phyloP scores from a whole-genome alignment of 2,329 filamentous ascomycete species.

The Fonsecaea pugnacius region DNA sequence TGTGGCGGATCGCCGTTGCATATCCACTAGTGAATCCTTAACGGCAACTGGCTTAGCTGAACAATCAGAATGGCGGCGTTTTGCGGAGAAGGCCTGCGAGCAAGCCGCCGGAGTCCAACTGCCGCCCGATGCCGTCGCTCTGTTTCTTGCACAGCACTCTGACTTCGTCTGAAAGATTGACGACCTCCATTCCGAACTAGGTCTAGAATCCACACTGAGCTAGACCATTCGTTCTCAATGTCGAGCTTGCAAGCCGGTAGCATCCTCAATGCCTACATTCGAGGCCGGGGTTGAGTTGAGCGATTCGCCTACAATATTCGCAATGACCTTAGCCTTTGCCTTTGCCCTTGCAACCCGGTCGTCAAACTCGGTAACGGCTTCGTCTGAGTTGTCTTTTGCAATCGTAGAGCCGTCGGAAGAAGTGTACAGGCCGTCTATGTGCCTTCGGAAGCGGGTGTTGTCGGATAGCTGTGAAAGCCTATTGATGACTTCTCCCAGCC shows the following conservation, averaged over 20 bases:
- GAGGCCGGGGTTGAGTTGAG: constrained; percentile 37
- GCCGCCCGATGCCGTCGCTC: constrained; percentile 8
- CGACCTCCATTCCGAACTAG: constrained; percentile 1
- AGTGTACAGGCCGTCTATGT: constrained; percentile 74
- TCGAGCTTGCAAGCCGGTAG: constrained; percentile 41
- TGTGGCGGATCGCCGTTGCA: constrained; percentile 20
- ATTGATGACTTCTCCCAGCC: constrained; percentile 17
- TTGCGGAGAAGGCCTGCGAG: constrained; percentile 27
- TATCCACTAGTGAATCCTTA: not conserved
- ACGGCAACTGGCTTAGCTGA: constrained; percentile 17
- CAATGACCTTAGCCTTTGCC: constrained; percentile 83
- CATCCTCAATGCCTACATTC: constrained; percentile 38
- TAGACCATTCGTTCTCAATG: constrained; percentile 53
- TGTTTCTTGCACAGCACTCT: not conserved
- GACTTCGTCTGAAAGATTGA: not conserved
- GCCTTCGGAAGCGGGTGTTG: constrained; percentile 73
- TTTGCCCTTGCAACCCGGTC: constrained; percentile 81
- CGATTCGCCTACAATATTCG: constrained; percentile 66
- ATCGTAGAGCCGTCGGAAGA: constrained; percentile 79
- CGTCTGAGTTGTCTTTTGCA: constrained; percentile 80
- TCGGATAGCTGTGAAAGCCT: constrained; percentile 43
- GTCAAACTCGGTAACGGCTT: constrained; percentile 88
- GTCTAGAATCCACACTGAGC: not conserved
- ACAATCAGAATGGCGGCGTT: not conserved
- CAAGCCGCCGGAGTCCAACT: not conserved